Percentiles rank a stretch among this genome's conserved stretches.
Evolutionary conservation across 2,329 filamentous ascomycete species (phyloP).

Genomic region (Xylogone sp.): DNA sequence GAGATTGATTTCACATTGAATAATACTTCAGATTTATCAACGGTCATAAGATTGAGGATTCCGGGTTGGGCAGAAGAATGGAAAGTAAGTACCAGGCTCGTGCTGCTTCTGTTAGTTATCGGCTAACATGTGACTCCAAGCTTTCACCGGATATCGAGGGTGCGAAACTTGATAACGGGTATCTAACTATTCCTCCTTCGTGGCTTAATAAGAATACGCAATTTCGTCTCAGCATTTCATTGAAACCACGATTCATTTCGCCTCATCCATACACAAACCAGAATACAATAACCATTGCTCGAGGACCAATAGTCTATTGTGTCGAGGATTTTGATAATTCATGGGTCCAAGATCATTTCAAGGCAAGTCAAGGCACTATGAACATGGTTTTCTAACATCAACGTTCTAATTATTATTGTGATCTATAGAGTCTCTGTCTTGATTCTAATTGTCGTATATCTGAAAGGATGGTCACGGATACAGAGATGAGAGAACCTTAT

Average conservation of each 20-base stretch:
- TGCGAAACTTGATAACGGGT: conserved; percentile 37
- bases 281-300: conserved; percentile 44
- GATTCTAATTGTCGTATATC: background rate
- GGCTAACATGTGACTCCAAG: background rate
- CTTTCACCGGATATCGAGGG: conserved; percentile 1
- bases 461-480: background rate
- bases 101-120: background rate
- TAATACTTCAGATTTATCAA: conserved; percentile 23
- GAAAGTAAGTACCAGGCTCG: conserved; percentile 13
- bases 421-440: background rate
- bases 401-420: background rate
- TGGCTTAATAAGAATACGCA: conserved; percentile 34
- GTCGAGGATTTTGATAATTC: conserved; percentile 52
- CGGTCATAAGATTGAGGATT: conserved; percentile 44
- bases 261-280: conserved; percentile 53
- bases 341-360: conserved; percentile 51
- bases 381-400: background rate
- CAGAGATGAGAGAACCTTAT: background rate
- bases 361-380: conserved; percentile 15
- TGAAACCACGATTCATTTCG: conserved; percentile 41
- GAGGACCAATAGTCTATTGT: conserved; percentile 56
- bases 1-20: conserved; percentile 40
- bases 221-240: conserved; percentile 42
- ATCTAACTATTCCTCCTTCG: conserved; percentile 37
- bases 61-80: conserved; percentile 43